Evolutionary conservation across 768 basidiomycete genomes (phyloP), one percentile per base, ranked within the genome.

Genomic region (Lentinula guzmanii): DNA sequence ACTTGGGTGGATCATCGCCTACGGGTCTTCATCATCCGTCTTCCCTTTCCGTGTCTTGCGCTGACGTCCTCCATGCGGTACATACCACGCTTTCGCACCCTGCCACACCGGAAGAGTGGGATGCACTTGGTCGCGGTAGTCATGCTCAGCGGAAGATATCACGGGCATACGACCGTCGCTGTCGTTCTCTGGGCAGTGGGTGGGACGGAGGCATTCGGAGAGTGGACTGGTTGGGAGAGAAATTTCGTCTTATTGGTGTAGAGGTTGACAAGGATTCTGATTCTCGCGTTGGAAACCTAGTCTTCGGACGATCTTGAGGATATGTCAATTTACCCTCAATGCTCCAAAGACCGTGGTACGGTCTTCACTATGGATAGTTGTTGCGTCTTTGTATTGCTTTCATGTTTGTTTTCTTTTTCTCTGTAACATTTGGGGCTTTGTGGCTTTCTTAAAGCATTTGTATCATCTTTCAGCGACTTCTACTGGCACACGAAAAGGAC

Each of bases 151-250:
- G 84, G 53, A 82, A 81, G 63, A 79, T 85, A 16, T 78, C 85
- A 16, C 76, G 76, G 31, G 85, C 86, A 37, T 89, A 88, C 65
- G 83, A 88, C 69, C 77, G 78, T 63, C 75, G 88, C 35, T 89
- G 87, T 62, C 73, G 75, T 60, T 77, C 76, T 65, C 78, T 82
- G 70, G 86, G 85, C 31, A 86, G 82, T 1, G 86, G 84, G 11
- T 87, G 86, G 86, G 85, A 86, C 31, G 78, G 78, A 18, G 87
- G 87, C n/a, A 84, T 90, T 33, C 78, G 85, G 51, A 74, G 87
- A 54, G 70, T 89, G 13, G 87, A 89, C 72, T 88, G 83, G 79
- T 74, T 89, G 50, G 83, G 83, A 18, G 77, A 80, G 35, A 87
- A 85, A 67, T 86, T 83, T 35, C 72, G 76, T 51, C 68, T 89